A percentile compares a stretch with the other conserved stretches of the same genome.
Evolutionary conservation across 139 green algal genomes (phyloP).

Genomic region (Micractinium conductrix): DNA sequence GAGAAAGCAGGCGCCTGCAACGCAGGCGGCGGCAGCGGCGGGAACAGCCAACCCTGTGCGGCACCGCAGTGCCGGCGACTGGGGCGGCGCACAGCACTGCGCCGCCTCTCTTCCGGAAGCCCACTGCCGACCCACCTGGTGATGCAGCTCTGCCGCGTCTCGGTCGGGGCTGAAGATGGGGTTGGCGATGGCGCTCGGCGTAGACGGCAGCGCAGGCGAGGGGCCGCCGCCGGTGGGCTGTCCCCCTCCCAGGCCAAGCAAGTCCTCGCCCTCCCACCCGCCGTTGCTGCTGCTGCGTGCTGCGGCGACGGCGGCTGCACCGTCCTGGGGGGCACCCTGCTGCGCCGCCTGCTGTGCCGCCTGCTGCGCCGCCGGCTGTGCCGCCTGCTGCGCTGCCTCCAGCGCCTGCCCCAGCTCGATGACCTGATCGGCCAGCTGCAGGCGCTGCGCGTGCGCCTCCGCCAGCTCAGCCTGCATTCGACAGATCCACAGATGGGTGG

Average conservation of each 20-base stretch:
- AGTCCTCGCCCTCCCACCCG: constrained; percentile 4
- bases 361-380: not conserved
- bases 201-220: constrained; percentile 8
- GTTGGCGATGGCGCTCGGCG: constrained; percentile 15
- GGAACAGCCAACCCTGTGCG: no score
- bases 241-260: not conserved
- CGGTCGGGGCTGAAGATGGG: constrained; percentile 13
- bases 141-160: constrained; percentile 13
- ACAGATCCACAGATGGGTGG: no score
- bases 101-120: no score
- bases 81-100: no score
- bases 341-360: not conserved
- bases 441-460: not conserved
- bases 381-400: not conserved
- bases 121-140: not conserved
- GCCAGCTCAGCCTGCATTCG: constrained; percentile 6
- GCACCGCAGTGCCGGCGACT: no score
- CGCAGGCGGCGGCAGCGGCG: no score
- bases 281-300: not conserved
- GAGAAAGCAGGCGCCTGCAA: no score
- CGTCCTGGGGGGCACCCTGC: no score
- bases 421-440: constrained; percentile 24
- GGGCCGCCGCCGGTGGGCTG: no score
- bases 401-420: not conserved
- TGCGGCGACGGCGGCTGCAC: not conserved